A percentile compares a stretch with the other conserved stretches of the same genome.
Evolutionary conservation across 495 filamentous ascomycete species (phyloP).

Genomic region (Podospora bellae-mahoneyi): DNA sequence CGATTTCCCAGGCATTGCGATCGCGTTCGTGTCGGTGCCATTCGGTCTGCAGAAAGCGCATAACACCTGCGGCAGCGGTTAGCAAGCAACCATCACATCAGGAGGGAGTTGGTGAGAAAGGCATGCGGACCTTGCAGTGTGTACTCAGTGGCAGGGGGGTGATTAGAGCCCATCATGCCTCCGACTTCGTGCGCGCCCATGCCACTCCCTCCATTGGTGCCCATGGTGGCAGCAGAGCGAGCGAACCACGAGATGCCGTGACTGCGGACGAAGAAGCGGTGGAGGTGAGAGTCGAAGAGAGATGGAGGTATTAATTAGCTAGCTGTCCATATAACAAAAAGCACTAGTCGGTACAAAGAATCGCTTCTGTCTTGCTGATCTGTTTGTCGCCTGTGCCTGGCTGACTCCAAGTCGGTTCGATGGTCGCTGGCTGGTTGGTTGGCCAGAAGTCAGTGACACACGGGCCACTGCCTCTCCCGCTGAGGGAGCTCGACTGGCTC

Average conservation of each 20-base stretch:
- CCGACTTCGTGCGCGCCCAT: conserved; percentile 45
- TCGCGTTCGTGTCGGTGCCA: conserved; percentile 99
- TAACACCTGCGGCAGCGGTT: conserved; percentile 65
- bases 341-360: conserved; percentile 5
- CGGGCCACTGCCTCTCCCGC: no score
- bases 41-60: conserved; percentile 98
- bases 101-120: background rate
- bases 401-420: conserved; percentile 14
- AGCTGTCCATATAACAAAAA: conserved; percentile 17
- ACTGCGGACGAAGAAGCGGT: conserved; percentile 39
- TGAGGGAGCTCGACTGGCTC: no score
- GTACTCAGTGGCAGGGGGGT: conserved; percentile 90
- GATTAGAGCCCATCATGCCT: conserved; percentile 42
- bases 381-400: conserved; percentile 11
- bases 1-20: conserved; percentile 98
- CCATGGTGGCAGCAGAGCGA: conserved; percentile 57
- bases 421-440: background rate
- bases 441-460: conserved; percentile 10
- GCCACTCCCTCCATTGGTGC: conserved; percentile 59
- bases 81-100: conserved; percentile 5
- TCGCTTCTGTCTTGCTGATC: conserved; percentile 12
- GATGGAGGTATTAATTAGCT: background rate
- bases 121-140: conserved; percentile 79
- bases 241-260: conserved; percentile 39
- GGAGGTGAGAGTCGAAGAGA: background rate